These are phyloP conservation scores for Termitomyces sp. DNA, from an alignment of 768 basidiomycete genomes.

Conservation along the genomic window DNA sequence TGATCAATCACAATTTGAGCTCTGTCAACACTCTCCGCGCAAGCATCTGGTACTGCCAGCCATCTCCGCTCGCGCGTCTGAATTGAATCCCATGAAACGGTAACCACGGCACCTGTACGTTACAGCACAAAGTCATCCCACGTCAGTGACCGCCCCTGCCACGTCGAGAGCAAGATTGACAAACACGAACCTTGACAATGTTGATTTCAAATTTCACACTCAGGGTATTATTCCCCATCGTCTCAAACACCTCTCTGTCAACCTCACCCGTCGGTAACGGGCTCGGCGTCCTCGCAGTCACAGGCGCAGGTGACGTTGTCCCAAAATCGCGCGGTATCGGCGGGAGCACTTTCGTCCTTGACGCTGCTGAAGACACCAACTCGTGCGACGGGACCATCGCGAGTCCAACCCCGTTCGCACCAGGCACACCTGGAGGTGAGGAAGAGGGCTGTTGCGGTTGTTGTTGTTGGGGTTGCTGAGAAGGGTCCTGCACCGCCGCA, in stretches of 20 bases:
- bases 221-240: constrained; percentile 67
- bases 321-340: constrained; percentile 75
- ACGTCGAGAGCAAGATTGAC: background rate
- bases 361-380: constrained; percentile 27
- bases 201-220: constrained; percentile 96
- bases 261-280: constrained; percentile 64
- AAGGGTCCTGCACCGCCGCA: constrained; percentile 10
- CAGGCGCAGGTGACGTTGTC: constrained; percentile 12
- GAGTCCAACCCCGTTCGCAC: constrained; percentile 24
- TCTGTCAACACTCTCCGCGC: constrained; percentile 84
- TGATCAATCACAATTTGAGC: constrained; percentile 61
- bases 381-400: constrained; percentile 22
- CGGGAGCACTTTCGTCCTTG: constrained; percentile 56
- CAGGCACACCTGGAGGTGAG: constrained; percentile 2
- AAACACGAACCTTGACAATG: constrained; percentile 79
- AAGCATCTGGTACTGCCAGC: constrained; percentile 97
- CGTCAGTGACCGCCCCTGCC: background rate
- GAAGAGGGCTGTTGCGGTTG: constrained; percentile 3
- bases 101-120: constrained; percentile 77
- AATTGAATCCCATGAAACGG: constrained; percentile 96
- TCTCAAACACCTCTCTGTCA: constrained; percentile 65
- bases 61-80: constrained; percentile 82
- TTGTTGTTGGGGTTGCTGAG: background rate
- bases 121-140: background rate
- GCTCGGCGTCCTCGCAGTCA: constrained; percentile 31